These are phyloP conservation scores for Claviceps africana DNA, from an alignment of 2,329 filamentous ascomycete genomes.

Conservation along the genomic window DNA sequence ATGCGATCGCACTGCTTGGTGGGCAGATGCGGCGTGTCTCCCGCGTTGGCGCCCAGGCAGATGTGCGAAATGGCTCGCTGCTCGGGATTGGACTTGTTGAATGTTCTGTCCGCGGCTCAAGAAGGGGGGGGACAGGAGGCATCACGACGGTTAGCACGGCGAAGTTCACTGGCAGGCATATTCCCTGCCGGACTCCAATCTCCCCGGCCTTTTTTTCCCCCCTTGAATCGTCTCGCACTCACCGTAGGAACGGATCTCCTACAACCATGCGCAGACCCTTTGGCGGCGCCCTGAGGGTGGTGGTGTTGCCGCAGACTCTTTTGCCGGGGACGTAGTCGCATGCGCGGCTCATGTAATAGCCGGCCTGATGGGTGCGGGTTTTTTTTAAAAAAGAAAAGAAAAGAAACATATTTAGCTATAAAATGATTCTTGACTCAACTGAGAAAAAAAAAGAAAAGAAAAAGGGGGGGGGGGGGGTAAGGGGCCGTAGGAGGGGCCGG, in stretches of 20 bases:
- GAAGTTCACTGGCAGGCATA: background rate
- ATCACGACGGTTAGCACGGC: no score
- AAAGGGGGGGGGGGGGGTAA: no score
- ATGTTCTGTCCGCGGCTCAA: slow-evolving; percentile 18
- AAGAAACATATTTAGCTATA: no score
- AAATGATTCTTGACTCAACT: no score
- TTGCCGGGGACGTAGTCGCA: slow-evolving; percentile 15
- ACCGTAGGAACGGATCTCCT: slow-evolving; percentile 38
- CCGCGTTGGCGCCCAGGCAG: slow-evolving; percentile 30
- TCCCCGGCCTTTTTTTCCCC: no score
- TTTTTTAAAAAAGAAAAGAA: no score
- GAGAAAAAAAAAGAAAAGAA: no score
- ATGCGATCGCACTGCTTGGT: slow-evolving; percentile 34
- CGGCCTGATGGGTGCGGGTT: slow-evolving; percentile 10
- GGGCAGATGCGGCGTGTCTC: slow-evolving; percentile 38
- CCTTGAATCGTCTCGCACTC: no score
- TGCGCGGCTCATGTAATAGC: slow-evolving; percentile 15
- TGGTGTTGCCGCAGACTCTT: slow-evolving; percentile 9
- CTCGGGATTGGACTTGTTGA: slow-evolving; percentile 27
- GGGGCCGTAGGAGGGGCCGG: no score
- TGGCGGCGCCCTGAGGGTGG: slow-evolving; percentile 41
- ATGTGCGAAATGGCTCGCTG: slow-evolving; percentile 39
- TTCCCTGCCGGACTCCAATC: no score
- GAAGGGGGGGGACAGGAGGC: background rate
- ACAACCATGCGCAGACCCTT: slow-evolving; percentile 52